Percentiles rank a stretch among this genome's conserved stretches.
These are phyloP conservation scores for Coemansia sp. DNA, from an alignment of 192 early-diverging fungal species.

Conservation along the genomic window DNA sequence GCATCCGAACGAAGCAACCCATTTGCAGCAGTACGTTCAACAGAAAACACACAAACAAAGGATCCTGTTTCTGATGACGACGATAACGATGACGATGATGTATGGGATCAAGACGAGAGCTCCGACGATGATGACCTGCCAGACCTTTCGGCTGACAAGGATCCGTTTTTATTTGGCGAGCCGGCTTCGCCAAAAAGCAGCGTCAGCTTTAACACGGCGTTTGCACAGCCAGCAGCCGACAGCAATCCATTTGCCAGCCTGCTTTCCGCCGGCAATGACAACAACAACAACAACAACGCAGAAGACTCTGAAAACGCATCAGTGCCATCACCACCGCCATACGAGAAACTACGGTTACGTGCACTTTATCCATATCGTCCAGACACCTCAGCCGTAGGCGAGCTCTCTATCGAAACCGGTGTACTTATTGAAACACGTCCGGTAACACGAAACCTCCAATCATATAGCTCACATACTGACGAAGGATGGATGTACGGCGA, in stretches of 20 bases:
- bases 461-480: constrained; percentile 15
- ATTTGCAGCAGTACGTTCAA: constrained; percentile 10
- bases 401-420: constrained; percentile 36
- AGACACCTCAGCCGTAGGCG: constrained; percentile 1
- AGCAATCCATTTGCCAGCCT: constrained; percentile 47
- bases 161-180: background rate
- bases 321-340: background rate
- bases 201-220: constrained; percentile 49
- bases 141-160: background rate
- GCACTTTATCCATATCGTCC: constrained; percentile 43
- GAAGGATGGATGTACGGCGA: constrained; percentile 51
- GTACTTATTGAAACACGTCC: constrained; percentile 39
- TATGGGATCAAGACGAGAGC: constrained; percentile 50
- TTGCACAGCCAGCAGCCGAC: constrained; percentile 14
- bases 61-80: constrained; percentile 1
- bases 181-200: constrained; percentile 17
- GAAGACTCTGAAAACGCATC: background rate
- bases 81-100: constrained; percentile 28
- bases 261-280: background rate
- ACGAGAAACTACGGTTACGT: constrained; percentile 25
- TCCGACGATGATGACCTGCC: constrained; percentile 31
- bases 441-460: background rate
- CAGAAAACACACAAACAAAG: background rate
- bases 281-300: background rate
- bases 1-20: constrained; percentile 24